A percentile compares a stretch with the other conserved stretches of the same genome.
Evolutionary conservation across 306 rosid species (phyloP).

Genomic region (Quercus aquifolioides): DNA sequence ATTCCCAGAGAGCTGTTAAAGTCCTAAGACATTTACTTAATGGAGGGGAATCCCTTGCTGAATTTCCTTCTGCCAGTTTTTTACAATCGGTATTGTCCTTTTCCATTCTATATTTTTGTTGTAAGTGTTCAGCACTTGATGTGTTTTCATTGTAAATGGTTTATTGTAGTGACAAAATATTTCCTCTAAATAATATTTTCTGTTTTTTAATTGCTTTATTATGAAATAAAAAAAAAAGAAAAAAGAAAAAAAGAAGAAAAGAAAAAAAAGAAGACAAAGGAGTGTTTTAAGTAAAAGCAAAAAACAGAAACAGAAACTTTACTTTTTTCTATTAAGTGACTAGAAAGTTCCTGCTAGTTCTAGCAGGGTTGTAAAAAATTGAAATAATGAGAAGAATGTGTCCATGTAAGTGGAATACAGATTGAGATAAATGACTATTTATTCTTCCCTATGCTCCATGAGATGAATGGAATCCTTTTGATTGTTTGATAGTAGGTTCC

Average conservation of each 20-base stretch:
- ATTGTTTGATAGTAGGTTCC: background rate
- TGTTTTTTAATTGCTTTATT: background rate
- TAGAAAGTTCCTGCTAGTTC: background rate
- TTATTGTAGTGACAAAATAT: background rate
- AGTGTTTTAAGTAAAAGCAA: background rate
- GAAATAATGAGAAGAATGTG: background rate
- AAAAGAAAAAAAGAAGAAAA: no score
- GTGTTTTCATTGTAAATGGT: background rate
- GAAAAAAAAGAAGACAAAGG: background rate
- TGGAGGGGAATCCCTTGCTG: constrained; percentile 84
- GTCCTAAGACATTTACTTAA: constrained; percentile 44
- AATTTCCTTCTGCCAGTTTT: constrained; percentile 88
- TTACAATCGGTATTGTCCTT: constrained; percentile 63
- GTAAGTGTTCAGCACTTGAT: constrained; percentile 11
- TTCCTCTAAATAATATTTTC: background rate
- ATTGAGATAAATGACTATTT: background rate
- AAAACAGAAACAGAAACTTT: background rate
- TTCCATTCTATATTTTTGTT: constrained; percentile 22
- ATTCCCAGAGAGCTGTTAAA: constrained; percentile 38
- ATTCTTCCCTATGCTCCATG: background rate
- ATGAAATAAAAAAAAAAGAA: background rate
- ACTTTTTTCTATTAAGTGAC: background rate
- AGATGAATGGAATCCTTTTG: background rate
- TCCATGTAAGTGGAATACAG: no score
- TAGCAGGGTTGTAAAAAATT: background rate